Base-by-base conservation (phyloP, 169 alveolate species). In the Plasmodium vinckei region DNA sequence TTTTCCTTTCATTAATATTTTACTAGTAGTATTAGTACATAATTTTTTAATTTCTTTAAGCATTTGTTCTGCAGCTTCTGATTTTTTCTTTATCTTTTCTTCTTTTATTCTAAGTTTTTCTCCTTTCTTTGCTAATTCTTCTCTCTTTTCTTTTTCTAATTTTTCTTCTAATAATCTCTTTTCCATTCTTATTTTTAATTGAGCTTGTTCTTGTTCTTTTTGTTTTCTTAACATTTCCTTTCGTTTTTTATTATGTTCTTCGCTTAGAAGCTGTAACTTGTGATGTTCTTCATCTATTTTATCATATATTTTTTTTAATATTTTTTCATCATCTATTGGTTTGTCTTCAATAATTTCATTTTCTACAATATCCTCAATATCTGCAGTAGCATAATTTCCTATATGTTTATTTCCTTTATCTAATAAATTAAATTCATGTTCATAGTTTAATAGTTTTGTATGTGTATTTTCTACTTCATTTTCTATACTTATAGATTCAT, bases 1-100 rank as follows among this genome's bases (percentile, higher is more conserved):
- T 71, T 96, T 96, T 44, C 98, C 98, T 93, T 96, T 95, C 59
- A 96, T 88, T 53, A 89, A 67, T 49, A 95, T 90, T 87, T 94
- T 95, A 65, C 92, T 71, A 12, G 94, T 72, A 75, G 79, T 92
- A 47, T 72, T 88, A 23, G 94, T 89, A 59, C 96, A 96, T 51
- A 96, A 89, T 71, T 94, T 94, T 54, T 92, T 87, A 70, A 94
- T 92, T 64, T 92, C 94, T 51, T 88, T 92, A 67, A 94, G 54
- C 95, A 92, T 92, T 53, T 88, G 93, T 59, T 87, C 91, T 10
- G 95, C 94, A 0, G 95, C 94, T 72, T 91, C 95, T 53, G 89
- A 65, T 75, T 92, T 77, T 21, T 86, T 71, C 39, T 87, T 88
- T 54, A 51, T 87, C 17, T 87, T 92, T 73, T 91, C 95, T 73